Evolutionary conservation across 2,329 filamentous ascomycete species (phyloP), one percentile per base, ranked within the genome.

Genomic region (Penicillium sp.): DNA sequence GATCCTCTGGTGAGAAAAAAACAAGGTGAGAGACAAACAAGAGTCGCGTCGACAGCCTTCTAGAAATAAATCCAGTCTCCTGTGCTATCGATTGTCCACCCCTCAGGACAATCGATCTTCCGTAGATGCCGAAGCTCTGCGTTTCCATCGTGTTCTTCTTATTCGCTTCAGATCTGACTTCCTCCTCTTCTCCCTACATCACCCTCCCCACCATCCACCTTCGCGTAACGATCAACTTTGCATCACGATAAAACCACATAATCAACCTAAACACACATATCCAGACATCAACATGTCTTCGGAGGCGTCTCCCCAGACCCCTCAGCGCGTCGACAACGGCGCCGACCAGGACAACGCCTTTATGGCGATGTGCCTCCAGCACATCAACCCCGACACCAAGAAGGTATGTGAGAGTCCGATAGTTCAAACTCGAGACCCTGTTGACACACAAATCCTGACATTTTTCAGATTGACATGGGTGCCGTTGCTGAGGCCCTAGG

Each of bases 401-500:
- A 52, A 52, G 55, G 55, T 57, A 46, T 2, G 9, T 16, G 14
- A 19, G 6, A 41, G 11, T 33, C 1, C 1, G 2, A 13, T 6
- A 0, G 4, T 10, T 4, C 4, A 2, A 13, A 39, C 18, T 13
- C 6, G 4, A 31, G 18, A 9, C 6, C 35, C 24, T 7, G 9
- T n/a, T 40, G 7, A 10, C 9, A 35, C 1, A 18, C 2, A n/a
- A 9, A 13, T 24, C 6, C 35, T 51, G 9, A 51, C 41, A 24
- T 33, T 10, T 18, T 31, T 18, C 3, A 44, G 72, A 64, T 75
- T 18, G 70, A 73, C 35, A 59, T 72, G 22, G 37, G 35, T 16
- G 62, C 61, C 1, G 69, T 73, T 13, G 70, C 67, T 7, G 46
- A 56, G 10, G 61, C 62, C 0, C 37, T 75, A 7, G 63, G 61